phyloP scores from a whole-genome alignment of 2,329 filamentous ascomycete species.

The Phyllosticta paracitricarpa region DNA sequence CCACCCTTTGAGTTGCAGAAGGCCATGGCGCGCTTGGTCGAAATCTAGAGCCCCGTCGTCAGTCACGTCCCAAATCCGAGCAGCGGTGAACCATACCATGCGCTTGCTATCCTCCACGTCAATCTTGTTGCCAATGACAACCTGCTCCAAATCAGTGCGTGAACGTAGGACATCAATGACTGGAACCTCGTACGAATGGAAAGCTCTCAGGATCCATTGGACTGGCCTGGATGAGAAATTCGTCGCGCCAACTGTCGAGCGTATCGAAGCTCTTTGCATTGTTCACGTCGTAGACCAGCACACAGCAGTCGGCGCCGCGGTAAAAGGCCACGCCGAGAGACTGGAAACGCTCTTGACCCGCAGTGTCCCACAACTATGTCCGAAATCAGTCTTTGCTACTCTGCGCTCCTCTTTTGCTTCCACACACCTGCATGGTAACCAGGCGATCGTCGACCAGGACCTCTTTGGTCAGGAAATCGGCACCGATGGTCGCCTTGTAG shows the following conservation, averaged over 20 bases:
- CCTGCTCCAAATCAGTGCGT: constrained; percentile 41
- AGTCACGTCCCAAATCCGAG: not conserved
- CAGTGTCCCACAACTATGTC: constrained; percentile 86
- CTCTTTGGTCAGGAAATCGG: constrained; percentile 96
- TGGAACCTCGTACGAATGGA: constrained; percentile 68
- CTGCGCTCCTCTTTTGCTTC: not conserved
- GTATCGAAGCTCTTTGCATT: constrained; percentile 99
- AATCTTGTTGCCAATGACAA: constrained; percentile 97
- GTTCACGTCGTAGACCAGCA: constrained; percentile 96
- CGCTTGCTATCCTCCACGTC: constrained; percentile 97
- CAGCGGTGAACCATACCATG: constrained; percentile 48
- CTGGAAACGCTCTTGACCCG: constrained; percentile 94
- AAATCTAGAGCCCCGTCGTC: constrained; percentile 51
- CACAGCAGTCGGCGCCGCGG: constrained; percentile 93
- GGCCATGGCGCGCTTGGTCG: constrained; percentile 88
- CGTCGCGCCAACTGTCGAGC: constrained; percentile 94
- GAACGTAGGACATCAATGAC: not conserved
- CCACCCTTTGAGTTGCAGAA: constrained; percentile 97
- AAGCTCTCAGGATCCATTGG: constrained; percentile 95
- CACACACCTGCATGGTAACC: constrained; percentile 88
- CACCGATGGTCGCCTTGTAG: constrained; percentile 98
- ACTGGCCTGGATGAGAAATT: constrained; percentile 95
- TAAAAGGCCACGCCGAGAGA: constrained; percentile 97
- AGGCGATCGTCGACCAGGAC: constrained; percentile 93
- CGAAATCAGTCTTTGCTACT: constrained; percentile 14